Conservation (phyloP, 129 eudicot genomes). For the Centaurea solstitialis region DNA sequence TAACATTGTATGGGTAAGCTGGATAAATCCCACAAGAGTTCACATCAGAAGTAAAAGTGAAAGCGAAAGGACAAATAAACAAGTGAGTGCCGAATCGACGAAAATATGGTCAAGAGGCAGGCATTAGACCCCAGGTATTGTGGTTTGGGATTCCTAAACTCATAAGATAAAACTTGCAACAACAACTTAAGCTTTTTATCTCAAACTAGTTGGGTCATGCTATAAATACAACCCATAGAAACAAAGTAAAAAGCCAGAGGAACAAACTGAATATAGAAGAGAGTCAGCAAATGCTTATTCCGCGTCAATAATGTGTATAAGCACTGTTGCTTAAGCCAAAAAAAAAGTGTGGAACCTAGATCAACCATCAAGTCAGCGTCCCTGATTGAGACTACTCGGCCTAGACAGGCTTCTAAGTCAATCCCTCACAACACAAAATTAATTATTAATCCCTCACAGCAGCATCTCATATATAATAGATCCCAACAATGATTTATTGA, state of each 20-base stretch:
- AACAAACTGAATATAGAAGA: not conserved
- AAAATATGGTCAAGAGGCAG: not conserved
- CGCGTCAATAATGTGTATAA: not conserved
- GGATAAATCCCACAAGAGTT: slow-evolving; percentile 11
- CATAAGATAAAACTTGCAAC: not conserved
- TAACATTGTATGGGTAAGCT: not conserved
- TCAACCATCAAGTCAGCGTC: not conserved
- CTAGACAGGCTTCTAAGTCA: no score
- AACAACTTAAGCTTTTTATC: not conserved
- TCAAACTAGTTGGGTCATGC: not conserved
- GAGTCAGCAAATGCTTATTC: not conserved
- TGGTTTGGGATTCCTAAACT: not conserved
- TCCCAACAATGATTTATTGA: no score
- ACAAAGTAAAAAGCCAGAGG: not conserved
- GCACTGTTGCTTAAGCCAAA: not conserved
- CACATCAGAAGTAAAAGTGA: not conserved
- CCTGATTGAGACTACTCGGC: no score
- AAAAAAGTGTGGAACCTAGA: not conserved
- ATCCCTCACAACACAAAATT: no score
- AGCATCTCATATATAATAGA: not conserved
- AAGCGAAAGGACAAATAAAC: not conserved
- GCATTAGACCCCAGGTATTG: not conserved
- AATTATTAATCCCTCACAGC: no score
- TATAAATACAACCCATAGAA: not conserved
- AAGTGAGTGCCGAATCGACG: not conserved